These are phyloP conservation scores for Mycena metata DNA, from an alignment of 768 basidiomycete species.

Conservation along the genomic window DNA sequence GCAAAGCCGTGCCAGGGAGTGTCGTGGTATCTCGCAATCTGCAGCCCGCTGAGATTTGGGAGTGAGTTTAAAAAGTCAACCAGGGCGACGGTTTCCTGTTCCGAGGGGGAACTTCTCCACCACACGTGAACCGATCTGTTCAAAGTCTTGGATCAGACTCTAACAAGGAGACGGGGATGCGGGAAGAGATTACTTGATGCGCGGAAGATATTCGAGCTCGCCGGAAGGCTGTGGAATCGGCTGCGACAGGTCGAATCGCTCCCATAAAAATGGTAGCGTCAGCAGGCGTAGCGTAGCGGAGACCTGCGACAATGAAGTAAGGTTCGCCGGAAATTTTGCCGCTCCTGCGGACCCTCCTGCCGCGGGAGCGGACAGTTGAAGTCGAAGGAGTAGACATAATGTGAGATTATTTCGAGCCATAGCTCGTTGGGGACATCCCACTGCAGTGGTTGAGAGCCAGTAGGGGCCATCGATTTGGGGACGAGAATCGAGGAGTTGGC, in stretches of 20 bases:
- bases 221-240: background rate
- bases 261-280: too few relatives aligned
- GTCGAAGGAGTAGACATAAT: too few relatives aligned
- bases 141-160: background rate
- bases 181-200: slow-evolving; percentile 14
- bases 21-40: background rate
- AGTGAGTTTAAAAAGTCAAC: background rate
- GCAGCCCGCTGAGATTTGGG: slow-evolving; percentile 11
- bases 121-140: slow-evolving; percentile 19
- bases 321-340: too few relatives aligned
- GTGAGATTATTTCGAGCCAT: too few relatives aligned
- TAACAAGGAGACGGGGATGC: background rate
- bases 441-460: too few relatives aligned
- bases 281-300: too few relatives aligned
- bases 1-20: background rate
- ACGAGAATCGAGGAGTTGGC: too few relatives aligned
- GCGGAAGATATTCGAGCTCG: slow-evolving; percentile 3
- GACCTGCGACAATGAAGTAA: too few relatives aligned
- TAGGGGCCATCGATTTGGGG: too few relatives aligned
- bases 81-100: background rate
- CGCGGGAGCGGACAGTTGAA: too few relatives aligned
- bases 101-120: background rate
- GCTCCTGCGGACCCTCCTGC: too few relatives aligned
- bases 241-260: background rate
- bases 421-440: too few relatives aligned